Evolutionary conservation across 768 basidiomycete species (phyloP).

Genomic region (Amanita exitialis): DNA sequence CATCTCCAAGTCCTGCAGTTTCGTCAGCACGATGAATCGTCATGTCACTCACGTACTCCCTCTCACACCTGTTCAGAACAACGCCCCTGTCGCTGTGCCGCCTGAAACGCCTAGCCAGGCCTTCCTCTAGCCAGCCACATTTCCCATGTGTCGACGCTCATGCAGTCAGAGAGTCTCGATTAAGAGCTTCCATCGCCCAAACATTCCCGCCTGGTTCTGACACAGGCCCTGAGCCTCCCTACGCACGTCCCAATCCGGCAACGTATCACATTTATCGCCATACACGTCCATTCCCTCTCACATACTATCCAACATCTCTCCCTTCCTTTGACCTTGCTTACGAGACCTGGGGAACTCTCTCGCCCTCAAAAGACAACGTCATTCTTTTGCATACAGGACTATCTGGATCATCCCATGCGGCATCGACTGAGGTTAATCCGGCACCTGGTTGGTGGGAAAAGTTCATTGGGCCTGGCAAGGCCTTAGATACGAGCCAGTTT

Average conservation of each 20-base stretch:
- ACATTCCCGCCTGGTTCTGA: constrained; percentile 19
- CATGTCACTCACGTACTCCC: constrained; percentile 4
- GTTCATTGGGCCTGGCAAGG: constrained; percentile 92
- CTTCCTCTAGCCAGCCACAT: constrained; percentile 15
- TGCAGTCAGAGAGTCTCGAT: constrained; percentile 52
- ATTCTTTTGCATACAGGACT: constrained; percentile 95
- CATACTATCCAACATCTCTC: constrained; percentile 40
- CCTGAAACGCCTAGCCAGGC: not conserved
- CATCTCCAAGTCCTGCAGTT: not conserved
- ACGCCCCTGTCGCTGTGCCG: not conserved
- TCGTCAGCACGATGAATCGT: no score
- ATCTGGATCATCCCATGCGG: constrained; percentile 92
- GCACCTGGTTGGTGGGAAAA: constrained; percentile 97
- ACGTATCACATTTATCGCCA: constrained; percentile 68
- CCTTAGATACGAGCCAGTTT: constrained; percentile 87
- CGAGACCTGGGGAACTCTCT: constrained; percentile 95
- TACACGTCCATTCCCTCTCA: constrained; percentile 48
- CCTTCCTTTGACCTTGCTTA: constrained; percentile 83
- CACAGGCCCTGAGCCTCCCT: constrained; percentile 73
- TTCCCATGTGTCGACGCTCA: constrained; percentile 85
- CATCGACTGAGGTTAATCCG: constrained; percentile 67
- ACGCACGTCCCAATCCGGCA: constrained; percentile 67
- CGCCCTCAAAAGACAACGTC: constrained; percentile 68
- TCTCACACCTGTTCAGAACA: constrained; percentile 4
- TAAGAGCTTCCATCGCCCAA: constrained; percentile 20